These are phyloP conservation scores for Sarcomyxa edulis DNA, from an alignment of 768 basidiomycete genomes.

Conservation along the genomic window DNA sequence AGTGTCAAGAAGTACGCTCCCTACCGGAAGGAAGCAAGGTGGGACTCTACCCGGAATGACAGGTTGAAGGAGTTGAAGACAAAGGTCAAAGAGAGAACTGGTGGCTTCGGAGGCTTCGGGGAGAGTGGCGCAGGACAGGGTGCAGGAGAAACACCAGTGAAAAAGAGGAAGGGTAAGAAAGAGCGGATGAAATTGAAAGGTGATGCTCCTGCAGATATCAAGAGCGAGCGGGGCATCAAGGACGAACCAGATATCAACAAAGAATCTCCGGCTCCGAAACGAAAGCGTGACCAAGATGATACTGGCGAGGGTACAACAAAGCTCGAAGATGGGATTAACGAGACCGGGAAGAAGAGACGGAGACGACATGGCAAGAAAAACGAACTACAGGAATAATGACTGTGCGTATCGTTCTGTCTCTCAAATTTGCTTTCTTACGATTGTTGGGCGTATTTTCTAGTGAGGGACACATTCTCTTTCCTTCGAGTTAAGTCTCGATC, in stretches of 20 bases:
- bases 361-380: constrained; percentile 29
- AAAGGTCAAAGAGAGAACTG: constrained; percentile 43
- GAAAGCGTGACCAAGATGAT: constrained; percentile 10
- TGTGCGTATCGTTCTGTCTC: constrained; percentile 1
- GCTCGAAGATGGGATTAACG: constrained; percentile 17
- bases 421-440: not conserved
- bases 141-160: constrained; percentile 25
- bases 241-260: too few species aligned
- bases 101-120: constrained; percentile 11
- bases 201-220: constrained; percentile 5
- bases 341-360: constrained; percentile 30
- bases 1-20: constrained; percentile 89
- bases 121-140: constrained; percentile 15
- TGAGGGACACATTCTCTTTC: too few species aligned
- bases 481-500: too few species aligned
- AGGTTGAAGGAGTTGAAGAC: constrained; percentile 70
- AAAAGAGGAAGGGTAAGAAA: constrained; percentile 70
- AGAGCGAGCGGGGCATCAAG: constrained; percentile 9
- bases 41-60: constrained; percentile 60
- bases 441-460: too few species aligned
- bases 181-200: constrained; percentile 52
- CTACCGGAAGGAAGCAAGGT: constrained; percentile 62
- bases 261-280: too few species aligned
- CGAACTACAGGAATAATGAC: too few species aligned
- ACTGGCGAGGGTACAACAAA: constrained; percentile 8